phyloP scores from a whole-genome alignment of 768 basidiomycete species.

The Lanmaoa pseudosensibilis region DNA sequence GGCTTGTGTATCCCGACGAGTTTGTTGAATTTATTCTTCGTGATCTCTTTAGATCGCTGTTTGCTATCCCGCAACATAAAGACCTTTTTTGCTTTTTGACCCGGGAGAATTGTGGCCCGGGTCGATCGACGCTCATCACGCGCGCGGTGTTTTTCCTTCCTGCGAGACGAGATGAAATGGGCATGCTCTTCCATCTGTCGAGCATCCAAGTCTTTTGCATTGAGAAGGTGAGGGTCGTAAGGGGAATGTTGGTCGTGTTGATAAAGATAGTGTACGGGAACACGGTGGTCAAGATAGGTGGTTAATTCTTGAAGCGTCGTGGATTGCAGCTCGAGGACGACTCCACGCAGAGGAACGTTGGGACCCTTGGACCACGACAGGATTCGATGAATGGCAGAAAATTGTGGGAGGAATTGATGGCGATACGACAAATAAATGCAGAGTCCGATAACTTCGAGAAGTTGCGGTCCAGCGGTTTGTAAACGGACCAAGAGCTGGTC shows the following conservation, averaged over 20 bases:
- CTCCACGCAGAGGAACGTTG: background rate
- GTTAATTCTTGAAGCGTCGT: background rate
- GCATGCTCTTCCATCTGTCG: background rate
- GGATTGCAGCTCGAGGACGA: background rate
- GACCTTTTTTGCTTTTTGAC: background rate
- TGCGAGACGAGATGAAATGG: background rate
- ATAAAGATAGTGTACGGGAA: background rate
- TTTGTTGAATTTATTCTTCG: background rate
- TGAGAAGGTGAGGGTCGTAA: background rate
- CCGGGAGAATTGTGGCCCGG: background rate
- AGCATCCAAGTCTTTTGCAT: background rate
- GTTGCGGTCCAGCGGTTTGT: background rate
- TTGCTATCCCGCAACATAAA: background rate
- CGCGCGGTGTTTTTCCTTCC: accelerated
- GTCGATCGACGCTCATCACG: background rate
- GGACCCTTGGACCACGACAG: background rate
- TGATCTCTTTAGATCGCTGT: background rate
- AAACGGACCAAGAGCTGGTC: background rate
- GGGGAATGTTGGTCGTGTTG: background rate
- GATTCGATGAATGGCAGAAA: background rate
- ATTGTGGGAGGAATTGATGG: background rate
- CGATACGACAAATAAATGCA: background rate
- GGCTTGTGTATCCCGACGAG: background rate
- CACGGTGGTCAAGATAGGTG: background rate
- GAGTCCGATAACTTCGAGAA: background rate